Evolutionary conservation across 257 asterid genomes (phyloP), one percentile per base, ranked within the genome.

Genomic region (Penstemon barbatus): DNA sequence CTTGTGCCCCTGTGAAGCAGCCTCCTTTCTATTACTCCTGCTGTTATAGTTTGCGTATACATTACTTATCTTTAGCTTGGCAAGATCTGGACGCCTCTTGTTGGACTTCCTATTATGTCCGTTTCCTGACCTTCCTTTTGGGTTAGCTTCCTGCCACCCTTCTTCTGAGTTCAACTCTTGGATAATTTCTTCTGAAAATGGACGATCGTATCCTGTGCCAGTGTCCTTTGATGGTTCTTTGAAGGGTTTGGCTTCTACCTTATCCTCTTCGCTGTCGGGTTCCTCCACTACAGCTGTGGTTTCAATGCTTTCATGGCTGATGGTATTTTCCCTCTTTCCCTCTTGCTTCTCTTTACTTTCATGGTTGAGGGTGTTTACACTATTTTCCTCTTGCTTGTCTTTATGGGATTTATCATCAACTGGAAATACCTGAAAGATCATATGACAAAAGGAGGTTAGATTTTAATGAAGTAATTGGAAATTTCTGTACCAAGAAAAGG

Each of bases 101-200:
- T 81, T 85, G 66, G 65, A 79, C 77, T 87, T 91, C 81, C 84
- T 81, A 37, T 87, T 62, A 62, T 86, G 66, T 55, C 83, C 81
- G 66, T 78, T 84, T 43, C 85, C 88, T 7, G 88, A 81, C 65
- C 97, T 85, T 57, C 95, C 87, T 83, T 86, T 91, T 1, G 95
- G 66, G 69, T 82, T 84, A 61, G 99, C 99, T 82, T 89, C 98
- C 74, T 89, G 94, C 99, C 99, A 94, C 61, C 96, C 99, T 70
- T 88, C 92, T 44, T 91, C 98, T 38, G 93, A 83, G 68, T 82
- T 86, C 15, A 74, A 64, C 72, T 81, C 98, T 57, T 69, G 82
- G 43, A 57, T 63, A 25, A 67, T 57, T 80, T 78, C 84, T 73
- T 78, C 86, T 7, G 78, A 38, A 46, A 67, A 62, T 46, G 78